Conservation (phyloP, 306 rosid species). For the Arachis hypogaea region DNA sequence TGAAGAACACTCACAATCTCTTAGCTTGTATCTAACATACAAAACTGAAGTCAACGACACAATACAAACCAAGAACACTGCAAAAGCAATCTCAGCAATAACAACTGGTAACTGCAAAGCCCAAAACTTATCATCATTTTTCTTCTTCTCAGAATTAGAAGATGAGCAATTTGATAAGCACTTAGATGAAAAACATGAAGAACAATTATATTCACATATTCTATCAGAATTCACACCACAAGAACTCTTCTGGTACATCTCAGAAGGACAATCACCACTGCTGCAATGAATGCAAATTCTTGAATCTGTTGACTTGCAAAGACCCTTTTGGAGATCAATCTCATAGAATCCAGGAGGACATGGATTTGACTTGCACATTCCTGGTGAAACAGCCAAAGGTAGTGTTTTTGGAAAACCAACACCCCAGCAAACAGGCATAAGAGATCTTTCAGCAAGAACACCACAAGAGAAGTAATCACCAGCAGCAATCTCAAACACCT, state of each 20-base stretch:
- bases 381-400: constrained; percentile 77
- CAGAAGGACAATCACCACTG: constrained; percentile 65
- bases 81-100: constrained; percentile 74
- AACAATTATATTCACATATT: constrained; percentile 80
- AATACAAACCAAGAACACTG: constrained; percentile 62
- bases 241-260: constrained; percentile 64
- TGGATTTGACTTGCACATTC: constrained; percentile 65
- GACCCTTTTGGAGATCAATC: constrained; percentile 46
- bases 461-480: constrained; percentile 95
- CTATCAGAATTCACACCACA: constrained; percentile 68
- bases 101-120: constrained; percentile 68
- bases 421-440: constrained; percentile 91
- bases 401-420: constrained; percentile 79
- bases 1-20: constrained; percentile 68
- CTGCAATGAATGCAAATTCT: constrained; percentile 78
- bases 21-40: constrained; percentile 69
- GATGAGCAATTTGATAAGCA: constrained; percentile 70
- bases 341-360: constrained; percentile 80
- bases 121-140: constrained; percentile 66
- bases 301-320: constrained; percentile 59
- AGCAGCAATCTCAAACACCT: constrained; percentile 74
- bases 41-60: constrained; percentile 68
- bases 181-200: constrained; percentile 59
- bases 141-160: constrained; percentile 43
- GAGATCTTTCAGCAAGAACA: constrained; percentile 69